Base-by-base conservation (phyloP, 345 rosid species). In the Melastoma malabathricum region DNA sequence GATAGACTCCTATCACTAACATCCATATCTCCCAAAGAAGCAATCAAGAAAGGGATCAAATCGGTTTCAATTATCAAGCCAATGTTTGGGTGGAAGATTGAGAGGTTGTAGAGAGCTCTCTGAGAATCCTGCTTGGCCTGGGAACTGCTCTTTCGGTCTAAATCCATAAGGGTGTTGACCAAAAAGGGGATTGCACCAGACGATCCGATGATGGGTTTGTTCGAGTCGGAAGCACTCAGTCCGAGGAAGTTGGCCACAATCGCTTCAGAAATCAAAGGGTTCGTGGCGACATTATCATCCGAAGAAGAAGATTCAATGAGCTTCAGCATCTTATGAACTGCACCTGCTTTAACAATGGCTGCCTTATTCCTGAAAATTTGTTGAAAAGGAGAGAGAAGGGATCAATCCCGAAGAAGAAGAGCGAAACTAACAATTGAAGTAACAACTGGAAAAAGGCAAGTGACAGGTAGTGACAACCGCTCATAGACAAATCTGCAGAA, bases 301-400 rank as follows among this genome's bases (percentile, higher is more conserved):
- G 41, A 12, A 7, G 85, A 75, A 48, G 79, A 75, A 48, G 79
- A 70, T 59, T 84, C 93, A 20, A 87, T 80, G 12, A 92, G 79
- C 80, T 69, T 80, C 44, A 92, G 62, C 93, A 92, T 82, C 72
- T 84, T 87, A 64, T 92, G 98, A 52, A 87, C 84, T 23, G 96
- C 93, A 4, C 98, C 98, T 16, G 96, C 87, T 67, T 92, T 84
- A n/a, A 87, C 93, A 71, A 92, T 84, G 56, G 98, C 95, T 52
- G 96, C 96, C 74, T 92, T 92, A 65, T 92, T 92, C 84, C 98
- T 92, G 78, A 64, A 75, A 60, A 49, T 34, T 23, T 19, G 50
- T 18, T 44, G 17, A 54, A 62, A 20, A 16, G 4, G 25, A 22
- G 22, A 16, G 22, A 22, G 16, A 13, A 41, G 45, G 9, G 43